Evolutionary conservation across 768 basidiomycete species (phyloP).

Genomic region (Russula griseocarnosa): DNA sequence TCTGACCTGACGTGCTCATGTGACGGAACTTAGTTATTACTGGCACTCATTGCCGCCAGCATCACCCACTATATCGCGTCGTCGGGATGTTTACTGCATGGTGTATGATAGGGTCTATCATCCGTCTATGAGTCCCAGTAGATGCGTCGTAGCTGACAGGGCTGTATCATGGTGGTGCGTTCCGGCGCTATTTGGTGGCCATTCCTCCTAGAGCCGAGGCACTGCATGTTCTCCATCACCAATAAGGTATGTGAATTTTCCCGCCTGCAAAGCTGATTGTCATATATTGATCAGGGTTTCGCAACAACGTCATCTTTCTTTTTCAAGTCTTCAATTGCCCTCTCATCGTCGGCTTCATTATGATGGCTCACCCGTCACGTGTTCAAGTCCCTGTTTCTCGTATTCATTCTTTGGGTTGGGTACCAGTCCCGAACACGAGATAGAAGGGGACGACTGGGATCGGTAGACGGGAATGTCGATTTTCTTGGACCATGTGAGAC

Average conservation of each 20-base stretch:
- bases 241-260: slow-evolving; percentile 56
- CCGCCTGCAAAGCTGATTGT: not conserved
- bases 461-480: too few species aligned
- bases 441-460: too few species aligned
- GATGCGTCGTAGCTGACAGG: slow-evolving; percentile 77
- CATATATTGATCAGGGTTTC: slow-evolving; percentile 17
- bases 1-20: too few species aligned
- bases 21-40: too few species aligned
- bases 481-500: too few species aligned
- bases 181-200: slow-evolving; percentile 85
- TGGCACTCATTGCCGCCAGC: slow-evolving; percentile 66
- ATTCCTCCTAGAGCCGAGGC: slow-evolving; percentile 88
- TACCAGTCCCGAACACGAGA: too few species aligned
- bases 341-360: too few species aligned
- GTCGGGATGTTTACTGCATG: slow-evolving; percentile 65
- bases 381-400: too few species aligned
- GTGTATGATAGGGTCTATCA: slow-evolving; percentile 52
- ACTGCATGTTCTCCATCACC: slow-evolving; percentile 80
- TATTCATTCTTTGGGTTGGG: too few species aligned
- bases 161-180: slow-evolving; percentile 85
- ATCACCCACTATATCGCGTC: slow-evolving; percentile 78
- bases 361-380: too few species aligned
- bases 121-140: slow-evolving; percentile 67
- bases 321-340: slow-evolving; percentile 80
- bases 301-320: too few species aligned